Evolutionary conservation across 2,329 filamentous ascomycete genomes (phyloP), one percentile per base, ranked within the genome.

Genomic region (Microcera coccophila): DNA sequence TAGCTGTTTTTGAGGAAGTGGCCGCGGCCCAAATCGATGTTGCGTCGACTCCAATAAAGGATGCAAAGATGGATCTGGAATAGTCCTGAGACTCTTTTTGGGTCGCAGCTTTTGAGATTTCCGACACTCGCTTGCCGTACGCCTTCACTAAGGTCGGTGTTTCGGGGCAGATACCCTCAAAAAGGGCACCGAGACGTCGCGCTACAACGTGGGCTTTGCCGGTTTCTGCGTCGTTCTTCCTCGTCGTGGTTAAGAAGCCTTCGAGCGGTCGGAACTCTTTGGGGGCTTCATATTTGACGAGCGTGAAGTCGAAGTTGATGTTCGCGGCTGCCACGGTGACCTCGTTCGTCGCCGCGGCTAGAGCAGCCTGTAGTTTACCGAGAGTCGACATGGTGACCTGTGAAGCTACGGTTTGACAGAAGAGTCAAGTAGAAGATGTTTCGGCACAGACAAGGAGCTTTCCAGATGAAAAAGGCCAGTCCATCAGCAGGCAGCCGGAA

Each of bases 281-380:
- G 0, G 70, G 69, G 1, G 69, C 65, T 40, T 71, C 64, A 2
- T 61, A 39, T 43, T 70, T 71, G 29, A 67, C 41, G 1, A 73
- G 44, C 0, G 65, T 58, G 43, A 73, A 73, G 39, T 73, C 68
- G 42, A 71, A 62, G 41, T 73, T 71, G 44, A 70, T 12, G 8
- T 42, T 38, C 3, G 44, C 47, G 5, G 41, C 38, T 9, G 41
- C 36, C 2, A 44, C 17, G 0, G 41, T 40, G 2, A 39, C 16
- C 37, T 50, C 44, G n/a, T 36, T 47, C 8, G 29, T 32, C 5
- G 29, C 29, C n/a, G 29, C 29, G 9, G 29, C 29, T 8, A 32
- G n/a, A 15, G 29, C 29, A 15, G 29, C 29, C n/a, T 32, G 29
- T 17, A 32, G 15, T 17, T 15, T 8, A 32, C 29, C 29, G 12